A percentile compares a stretch with the other conserved stretches of the same genome.
These are phyloP conservation scores for Candida anutae DNA, from an alignment of 1,139 yeast genomes.

Conservation along the genomic window DNA sequence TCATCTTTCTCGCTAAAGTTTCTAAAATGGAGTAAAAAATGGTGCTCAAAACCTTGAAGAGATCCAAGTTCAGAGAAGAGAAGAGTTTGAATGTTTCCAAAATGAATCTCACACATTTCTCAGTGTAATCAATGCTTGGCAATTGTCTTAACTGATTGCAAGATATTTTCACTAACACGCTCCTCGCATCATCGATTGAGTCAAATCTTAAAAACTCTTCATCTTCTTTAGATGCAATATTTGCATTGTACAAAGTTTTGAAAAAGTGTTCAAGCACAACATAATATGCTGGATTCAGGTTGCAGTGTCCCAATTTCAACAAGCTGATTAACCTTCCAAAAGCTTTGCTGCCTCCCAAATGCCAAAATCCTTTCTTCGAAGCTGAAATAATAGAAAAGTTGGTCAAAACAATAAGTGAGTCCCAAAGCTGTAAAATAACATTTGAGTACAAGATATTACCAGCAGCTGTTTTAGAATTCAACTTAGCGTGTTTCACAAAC, in stretches of 20 bases:
- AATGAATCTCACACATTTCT: conserved; percentile 15
- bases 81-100: conserved; percentile 6
- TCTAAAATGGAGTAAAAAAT: too few species aligned
- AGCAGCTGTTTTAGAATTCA: conserved; percentile 17
- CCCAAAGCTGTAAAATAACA: conserved; percentile 42
- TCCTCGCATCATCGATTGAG: conserved; percentile 12
- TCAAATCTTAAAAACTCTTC: conserved; percentile 13
- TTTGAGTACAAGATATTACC: conserved; percentile 35
- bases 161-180: conserved; percentile 11
- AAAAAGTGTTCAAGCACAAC: conserved; percentile 16
- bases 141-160: conserved; percentile 11
- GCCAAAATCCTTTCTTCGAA: conserved; percentile 45
- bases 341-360: conserved; percentile 37
- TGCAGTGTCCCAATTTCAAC: conserved; percentile 45
- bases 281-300: conserved; percentile 46
- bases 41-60: too few species aligned
- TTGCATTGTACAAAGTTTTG: conserved; percentile 8
- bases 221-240: too few species aligned
- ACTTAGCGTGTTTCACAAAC: conserved; percentile 44
- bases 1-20: too few species aligned
- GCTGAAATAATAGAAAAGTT: conserved; percentile 11
- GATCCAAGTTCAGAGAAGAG: too few species aligned
- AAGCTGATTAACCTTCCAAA: conserved; percentile 34
- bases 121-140: conserved; percentile 12
- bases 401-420: conserved; percentile 37